Evolutionary conservation across 352 stramenopile genomes (phyloP).

Genomic region (Phytophthora rubi): DNA sequence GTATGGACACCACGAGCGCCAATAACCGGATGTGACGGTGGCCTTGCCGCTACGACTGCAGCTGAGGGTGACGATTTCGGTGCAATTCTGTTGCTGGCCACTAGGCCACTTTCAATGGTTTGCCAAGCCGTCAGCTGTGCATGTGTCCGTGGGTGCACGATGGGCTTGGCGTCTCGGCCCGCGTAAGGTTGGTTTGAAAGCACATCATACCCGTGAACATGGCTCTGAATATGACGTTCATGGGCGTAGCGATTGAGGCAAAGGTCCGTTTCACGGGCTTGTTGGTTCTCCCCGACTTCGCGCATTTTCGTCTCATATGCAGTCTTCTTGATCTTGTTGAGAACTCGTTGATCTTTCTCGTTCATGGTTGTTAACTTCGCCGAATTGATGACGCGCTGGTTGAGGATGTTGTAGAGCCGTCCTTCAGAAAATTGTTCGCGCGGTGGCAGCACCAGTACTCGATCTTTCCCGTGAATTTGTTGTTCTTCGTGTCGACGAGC

Average conservation of each 20-base stretch:
- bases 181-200: conserved; percentile 67
- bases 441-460: conserved; percentile 54
- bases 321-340: conserved; percentile 73
- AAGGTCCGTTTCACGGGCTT: conserved; percentile 45
- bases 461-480: conserved; percentile 60
- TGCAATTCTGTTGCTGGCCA: conserved; percentile 38
- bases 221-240: conserved; percentile 58
- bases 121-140: conserved; percentile 49
- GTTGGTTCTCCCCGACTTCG: conserved; percentile 40
- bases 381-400: conserved; percentile 64
- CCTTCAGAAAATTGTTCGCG: conserved; percentile 72
- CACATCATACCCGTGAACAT: conserved; percentile 69
- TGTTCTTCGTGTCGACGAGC: conserved; percentile 45
- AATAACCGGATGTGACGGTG: conserved; percentile 3
- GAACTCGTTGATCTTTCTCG: conserved; percentile 49
- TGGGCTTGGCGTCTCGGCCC: conserved; percentile 54
- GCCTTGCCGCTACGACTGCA: neutral
- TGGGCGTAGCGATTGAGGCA: conserved; percentile 74
- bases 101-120: conserved; percentile 50
- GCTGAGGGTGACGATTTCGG: conserved; percentile 6
- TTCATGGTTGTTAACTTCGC: conserved; percentile 47
- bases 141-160: conserved; percentile 56
- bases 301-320: conserved; percentile 63
- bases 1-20: neutral
- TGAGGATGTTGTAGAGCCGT: conserved; percentile 83